Base-by-base conservation (phyloP, 176 grass and related monocot species). In the Oropetium thomaeum region DNA sequence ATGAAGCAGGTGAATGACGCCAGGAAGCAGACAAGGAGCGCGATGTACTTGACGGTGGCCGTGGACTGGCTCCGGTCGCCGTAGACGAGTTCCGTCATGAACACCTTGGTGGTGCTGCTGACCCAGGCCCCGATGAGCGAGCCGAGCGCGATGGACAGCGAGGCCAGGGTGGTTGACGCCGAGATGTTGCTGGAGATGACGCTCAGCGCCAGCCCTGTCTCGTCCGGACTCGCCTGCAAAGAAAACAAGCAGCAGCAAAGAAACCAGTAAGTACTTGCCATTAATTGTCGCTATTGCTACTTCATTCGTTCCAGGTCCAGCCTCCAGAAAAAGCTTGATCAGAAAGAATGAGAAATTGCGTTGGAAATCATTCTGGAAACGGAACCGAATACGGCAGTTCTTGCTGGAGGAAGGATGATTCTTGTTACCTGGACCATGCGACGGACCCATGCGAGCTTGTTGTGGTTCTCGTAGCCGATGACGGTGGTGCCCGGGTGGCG, bases 1-100 rank as follows among this genome's bases (percentile, higher is more conserved):
- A 98, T 98, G 95, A 94, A 98, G 86, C 95, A 94, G 17, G 95
- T 98, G 86, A 98, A 94, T 28, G 95, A 90, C 0, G 54, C 79
- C 4, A 98, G 82, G 74, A 98, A 98, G 81, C 95, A 98, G 51
- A 94, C 32, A 11, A 98, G 91, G 13, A 98, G 87, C 13, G 91
- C 71, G 31, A 98, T 87, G 81, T 94, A 98, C 82, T 98, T 98
- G 2, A 98, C 91, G 0, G 95, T 83, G 32, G 91, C 83, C 1
- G 84, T 98, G 14, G 84, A 19, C 40, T 87, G 88, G 74, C 84
- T 94, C 20, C 71, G 90, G 78, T 98, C 86, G 53, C 95, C 91
- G 52, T 84, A 94, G 33, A 94, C 86, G 16, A 98, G 77, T 31
- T 89, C 79, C 1, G 89, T 92, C 82, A 93, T 98, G 84, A 94